A percentile compares a stretch with the other conserved stretches of the same genome.
phyloP scores from a whole-genome alignment of 768 basidiomycete genomes.

The Galerina marginata region DNA sequence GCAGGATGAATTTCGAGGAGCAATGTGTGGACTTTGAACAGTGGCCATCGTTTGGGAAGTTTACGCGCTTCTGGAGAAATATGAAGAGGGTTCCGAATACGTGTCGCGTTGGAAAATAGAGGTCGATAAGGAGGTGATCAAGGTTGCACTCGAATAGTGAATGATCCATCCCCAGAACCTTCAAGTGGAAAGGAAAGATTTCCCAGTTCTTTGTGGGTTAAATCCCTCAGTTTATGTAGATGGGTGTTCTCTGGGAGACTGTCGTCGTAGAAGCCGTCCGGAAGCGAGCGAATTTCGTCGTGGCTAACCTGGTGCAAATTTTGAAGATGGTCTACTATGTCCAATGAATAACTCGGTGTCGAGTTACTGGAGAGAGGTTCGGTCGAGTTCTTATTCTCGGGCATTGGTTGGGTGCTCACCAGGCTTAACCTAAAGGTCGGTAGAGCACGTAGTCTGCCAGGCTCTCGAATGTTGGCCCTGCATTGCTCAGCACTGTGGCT shows the following conservation, averaged over 20 bases:
- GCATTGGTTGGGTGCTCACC: too few species aligned
- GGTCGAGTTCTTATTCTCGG: too few species aligned
- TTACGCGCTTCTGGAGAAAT: not conserved
- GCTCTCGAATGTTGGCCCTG: too few species aligned
- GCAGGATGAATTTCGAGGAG: slow-evolving; percentile 8
- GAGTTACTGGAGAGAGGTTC: not conserved
- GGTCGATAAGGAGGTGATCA: not conserved
- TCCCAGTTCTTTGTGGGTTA: not conserved
- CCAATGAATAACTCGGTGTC: not conserved
- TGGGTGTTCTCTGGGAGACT: too few species aligned
- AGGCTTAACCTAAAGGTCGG: too few species aligned
- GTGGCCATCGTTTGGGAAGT: not conserved
- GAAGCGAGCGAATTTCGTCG: not conserved
- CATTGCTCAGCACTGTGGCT: too few species aligned
- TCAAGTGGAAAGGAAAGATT: slow-evolving; percentile 9
- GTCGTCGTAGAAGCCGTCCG: not conserved
- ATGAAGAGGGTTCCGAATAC: slow-evolving; percentile 6
- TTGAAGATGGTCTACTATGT: too few species aligned
- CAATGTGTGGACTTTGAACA: not conserved
- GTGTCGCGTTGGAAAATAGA: not conserved
- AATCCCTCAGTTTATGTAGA: not conserved
- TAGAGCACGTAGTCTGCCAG: too few species aligned
- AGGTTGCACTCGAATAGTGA: not conserved
- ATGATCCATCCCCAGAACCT: slow-evolving; percentile 10
- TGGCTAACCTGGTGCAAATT: not conserved